Base-by-base conservation (phyloP, 495 filamentous ascomycete genomes). In the Penicillium lagena region DNA sequence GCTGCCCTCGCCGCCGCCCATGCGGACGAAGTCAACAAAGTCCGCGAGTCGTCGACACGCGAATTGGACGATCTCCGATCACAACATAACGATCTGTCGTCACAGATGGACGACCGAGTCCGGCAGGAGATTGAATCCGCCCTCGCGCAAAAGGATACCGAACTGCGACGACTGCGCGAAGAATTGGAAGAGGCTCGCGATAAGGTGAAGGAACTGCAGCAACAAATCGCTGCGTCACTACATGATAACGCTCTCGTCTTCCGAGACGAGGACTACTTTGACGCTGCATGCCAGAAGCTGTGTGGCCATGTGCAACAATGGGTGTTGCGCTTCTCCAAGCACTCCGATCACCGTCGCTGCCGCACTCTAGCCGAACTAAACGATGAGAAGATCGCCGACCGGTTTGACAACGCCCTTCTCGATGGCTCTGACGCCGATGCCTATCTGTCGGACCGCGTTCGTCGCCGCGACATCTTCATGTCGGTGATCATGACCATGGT, bases 401-500 rank as follows among this genome's bases (percentile, higher is more conserved):
- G 90, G 10, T 81, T 97, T 40, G 94, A 97, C 60, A 94, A 95
- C 62, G 82, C 88, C 39, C 82, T 97, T 43, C 77, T 98, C 33
- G 93, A 98, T 62, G 93, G 90, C 44, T 85, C 88, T 30, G 90
- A 96, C 56, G 87, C 91, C 15, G 87, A 97, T 54, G 68, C 68
- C 40, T 90, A 90, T 59, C 80, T 98, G 10, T 75, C 75, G 48
- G 94, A 97, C 58, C 85, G 94, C 35, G 84, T 93, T 41, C 79
- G 79, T 46, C 81, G 93, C 40, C 81, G 89, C 31, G 88, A 96
- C 67, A 85, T 96, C 30, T 94, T 97, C 70, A 95, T 96, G 86
- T 90, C 87, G 17, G 86, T 97, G 52, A 83, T 89, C 50, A 97
- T 96, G 89, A 90, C 82, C 36, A 95, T 98, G 87, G 80, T 97